phyloP scores from a whole-genome alignment of 1,284 basidiomycete species.

The Inonotus obliquus region DNA sequence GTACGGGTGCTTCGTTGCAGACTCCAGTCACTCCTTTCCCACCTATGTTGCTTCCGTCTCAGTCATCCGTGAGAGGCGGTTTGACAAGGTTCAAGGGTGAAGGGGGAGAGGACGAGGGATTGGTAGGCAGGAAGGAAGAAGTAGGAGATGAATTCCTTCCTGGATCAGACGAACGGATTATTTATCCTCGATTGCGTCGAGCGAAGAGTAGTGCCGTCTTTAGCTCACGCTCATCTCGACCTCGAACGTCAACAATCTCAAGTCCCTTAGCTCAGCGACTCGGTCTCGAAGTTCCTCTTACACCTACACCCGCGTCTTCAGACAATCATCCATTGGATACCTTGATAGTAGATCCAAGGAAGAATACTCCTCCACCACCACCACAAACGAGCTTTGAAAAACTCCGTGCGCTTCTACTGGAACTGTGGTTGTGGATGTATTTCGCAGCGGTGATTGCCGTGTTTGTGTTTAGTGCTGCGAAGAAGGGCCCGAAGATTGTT shows the following conservation, averaged over 20 bases:
- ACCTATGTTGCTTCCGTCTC: neutral
- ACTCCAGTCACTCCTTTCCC: neutral
- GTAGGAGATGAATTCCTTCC: neutral
- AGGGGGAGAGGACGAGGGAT: neutral
- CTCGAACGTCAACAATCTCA: neutral
- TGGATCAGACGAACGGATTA: neutral
- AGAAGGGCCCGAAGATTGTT: conserved; percentile 57
- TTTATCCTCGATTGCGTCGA: conserved; percentile 5
- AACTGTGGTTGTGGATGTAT: conserved; percentile 78
- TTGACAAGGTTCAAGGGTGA: neutral
- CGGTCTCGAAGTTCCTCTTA: neutral
- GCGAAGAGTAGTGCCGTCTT: conserved; percentile 2
- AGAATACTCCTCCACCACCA: neutral
- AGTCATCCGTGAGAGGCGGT: neutral
- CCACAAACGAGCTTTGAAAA: neutral
- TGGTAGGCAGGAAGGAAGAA: neutral
- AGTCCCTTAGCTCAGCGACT: neutral
- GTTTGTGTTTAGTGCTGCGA: conserved; percentile 75
- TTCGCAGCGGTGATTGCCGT: conserved; percentile 66
- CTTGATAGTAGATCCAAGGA: too few relatives aligned
- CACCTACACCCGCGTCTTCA: neutral
- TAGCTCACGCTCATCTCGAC: neutral
- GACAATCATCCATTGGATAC: too few relatives aligned
- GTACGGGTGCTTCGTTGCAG: neutral
- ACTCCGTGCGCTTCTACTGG: conserved; percentile 43